These are phyloP conservation scores for Escovopsis weberi DNA, from an alignment of 2,329 filamentous ascomycete genomes.

Conservation along the genomic window DNA sequence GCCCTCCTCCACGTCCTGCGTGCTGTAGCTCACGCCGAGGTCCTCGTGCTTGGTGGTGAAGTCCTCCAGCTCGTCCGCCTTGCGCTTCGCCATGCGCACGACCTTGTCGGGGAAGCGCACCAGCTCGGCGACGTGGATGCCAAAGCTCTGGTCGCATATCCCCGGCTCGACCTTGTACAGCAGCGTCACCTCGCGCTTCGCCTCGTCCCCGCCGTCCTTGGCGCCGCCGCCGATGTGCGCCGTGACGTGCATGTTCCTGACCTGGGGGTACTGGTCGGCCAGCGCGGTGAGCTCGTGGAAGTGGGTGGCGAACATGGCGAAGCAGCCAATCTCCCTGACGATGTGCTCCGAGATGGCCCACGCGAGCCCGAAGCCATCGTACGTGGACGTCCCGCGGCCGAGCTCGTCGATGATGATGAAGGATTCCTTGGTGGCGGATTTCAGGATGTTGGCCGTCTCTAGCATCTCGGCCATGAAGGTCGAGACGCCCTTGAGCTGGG, in stretches of 20 bases:
- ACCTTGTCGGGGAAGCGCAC: slow-evolving; percentile 96
- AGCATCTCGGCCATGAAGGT: slow-evolving; percentile 99
- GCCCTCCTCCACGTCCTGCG: slow-evolving; percentile 80
- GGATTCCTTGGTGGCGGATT: slow-evolving; percentile 86
- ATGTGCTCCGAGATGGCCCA: slow-evolving; percentile 99
- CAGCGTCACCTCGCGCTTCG: slow-evolving; percentile 76
- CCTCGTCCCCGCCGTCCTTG: slow-evolving; percentile 14
- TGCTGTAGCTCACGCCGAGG: slow-evolving; percentile 47
- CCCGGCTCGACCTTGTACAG: slow-evolving; percentile 94
- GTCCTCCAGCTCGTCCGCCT: slow-evolving; percentile 95
- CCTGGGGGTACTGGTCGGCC: slow-evolving; percentile 72
- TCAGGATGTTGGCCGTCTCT: slow-evolving; percentile 95
- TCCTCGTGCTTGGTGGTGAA: slow-evolving; percentile 69
- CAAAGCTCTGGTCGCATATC: slow-evolving; percentile 93
- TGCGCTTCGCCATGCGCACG: slow-evolving; percentile 96
- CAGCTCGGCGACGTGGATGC: slow-evolving; percentile 94
- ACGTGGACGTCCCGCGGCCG: slow-evolving; percentile 90
- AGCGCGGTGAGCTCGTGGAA: slow-evolving; percentile 95
- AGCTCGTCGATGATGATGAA: slow-evolving; percentile 98
- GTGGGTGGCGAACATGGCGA: slow-evolving; percentile 90
- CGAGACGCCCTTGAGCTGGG: slow-evolving; percentile 91
- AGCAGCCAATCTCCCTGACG: slow-evolving; percentile 85
- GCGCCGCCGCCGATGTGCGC: slow-evolving; percentile 62
- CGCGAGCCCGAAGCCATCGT: slow-evolving; percentile 95
- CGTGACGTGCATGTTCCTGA: slow-evolving; percentile 88